phyloP scores from a whole-genome alignment of 345 rosid genomes.

The Boechera divaricarpa region DNA sequence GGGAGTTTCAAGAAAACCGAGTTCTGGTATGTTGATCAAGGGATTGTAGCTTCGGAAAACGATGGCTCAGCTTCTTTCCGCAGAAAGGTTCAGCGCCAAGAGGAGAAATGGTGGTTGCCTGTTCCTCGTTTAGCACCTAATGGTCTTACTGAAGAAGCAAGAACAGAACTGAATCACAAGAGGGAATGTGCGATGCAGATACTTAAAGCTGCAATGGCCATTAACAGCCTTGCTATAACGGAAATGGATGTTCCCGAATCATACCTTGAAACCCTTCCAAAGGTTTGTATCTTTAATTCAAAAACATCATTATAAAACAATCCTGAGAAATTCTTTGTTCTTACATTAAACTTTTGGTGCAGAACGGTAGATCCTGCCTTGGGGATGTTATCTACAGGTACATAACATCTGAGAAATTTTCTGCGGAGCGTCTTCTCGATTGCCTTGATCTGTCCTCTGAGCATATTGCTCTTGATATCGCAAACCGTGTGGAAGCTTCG shows the following conservation, averaged over 20 bases:
- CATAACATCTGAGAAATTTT: constrained; percentile 82
- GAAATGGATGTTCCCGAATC: constrained; percentile 97
- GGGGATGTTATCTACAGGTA: constrained; percentile 87
- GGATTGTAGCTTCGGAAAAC: constrained; percentile 72
- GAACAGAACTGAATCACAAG: constrained; percentile 75
- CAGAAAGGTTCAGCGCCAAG: constrained; percentile 77
- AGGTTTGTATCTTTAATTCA: constrained; percentile 49
- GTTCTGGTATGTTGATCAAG: constrained; percentile 98
- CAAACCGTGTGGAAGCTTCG: constrained; percentile 89
- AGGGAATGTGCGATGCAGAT: constrained; percentile 86
- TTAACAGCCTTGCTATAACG: constrained; percentile 66
- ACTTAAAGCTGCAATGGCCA: constrained; percentile 95
- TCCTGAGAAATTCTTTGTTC: neutral
- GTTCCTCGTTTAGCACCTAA: constrained; percentile 87
- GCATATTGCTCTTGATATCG: constrained; percentile 81
- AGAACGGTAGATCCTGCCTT: constrained; percentile 89
- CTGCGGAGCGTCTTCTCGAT: constrained; percentile 82
- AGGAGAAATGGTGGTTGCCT: constrained; percentile 99
- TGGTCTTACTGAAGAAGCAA: constrained; percentile 79
- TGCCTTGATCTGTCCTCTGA: constrained; percentile 94
- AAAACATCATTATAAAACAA: neutral
- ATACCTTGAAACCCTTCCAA: constrained; percentile 85
- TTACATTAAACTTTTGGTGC: constrained; percentile 35
- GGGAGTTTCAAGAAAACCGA: constrained; percentile 76
- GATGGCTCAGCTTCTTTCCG: constrained; percentile 92